A percentile compares a stretch with the other conserved stretches of the same genome.
Conservation (phyloP, 148 eudicot genomes). For the Dianthus caryophyllus region DNA sequence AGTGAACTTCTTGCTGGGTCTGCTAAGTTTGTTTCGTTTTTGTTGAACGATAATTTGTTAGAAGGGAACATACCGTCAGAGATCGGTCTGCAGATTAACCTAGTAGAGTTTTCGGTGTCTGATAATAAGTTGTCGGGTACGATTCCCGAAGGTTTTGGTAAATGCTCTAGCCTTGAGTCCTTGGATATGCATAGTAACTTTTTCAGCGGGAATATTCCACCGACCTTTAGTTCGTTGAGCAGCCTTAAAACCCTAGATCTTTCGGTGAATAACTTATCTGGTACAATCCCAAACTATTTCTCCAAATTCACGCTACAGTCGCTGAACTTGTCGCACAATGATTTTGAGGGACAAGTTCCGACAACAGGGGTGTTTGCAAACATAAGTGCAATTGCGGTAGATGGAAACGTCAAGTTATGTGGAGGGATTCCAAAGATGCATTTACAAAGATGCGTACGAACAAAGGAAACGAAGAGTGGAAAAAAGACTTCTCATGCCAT, state of each 20-base stretch:
- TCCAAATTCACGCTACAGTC: not conserved
- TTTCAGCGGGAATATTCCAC: not conserved
- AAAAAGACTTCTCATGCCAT: not conserved
- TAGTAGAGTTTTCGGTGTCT: constrained; percentile 21
- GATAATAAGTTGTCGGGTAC: constrained; percentile 29
- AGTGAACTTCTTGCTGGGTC: not conserved
- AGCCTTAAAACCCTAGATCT: not conserved
- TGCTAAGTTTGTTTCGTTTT: not conserved
- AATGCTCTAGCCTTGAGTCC: constrained; percentile 4
- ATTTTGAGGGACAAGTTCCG: constrained; percentile 3
- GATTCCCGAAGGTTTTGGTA: constrained; percentile 27
- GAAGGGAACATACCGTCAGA: not conserved
- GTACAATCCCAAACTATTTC: not conserved
- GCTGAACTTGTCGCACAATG: not conserved
- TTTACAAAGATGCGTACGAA: not conserved
- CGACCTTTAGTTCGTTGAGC: not conserved
- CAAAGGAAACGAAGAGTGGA: not conserved
- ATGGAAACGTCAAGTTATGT: not conserved
- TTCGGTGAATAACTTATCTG: not conserved
- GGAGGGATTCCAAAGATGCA: constrained; percentile 2
- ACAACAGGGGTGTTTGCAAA: not conserved
- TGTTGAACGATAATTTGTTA: not conserved
- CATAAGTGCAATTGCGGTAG: not conserved
- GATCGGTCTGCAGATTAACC: constrained; percentile 14
- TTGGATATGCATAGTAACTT: constrained; percentile 8